Evolutionary conservation across 192 early-diverging fungal genomes (phyloP).

Genomic region (Coemansia sp.): DNA sequence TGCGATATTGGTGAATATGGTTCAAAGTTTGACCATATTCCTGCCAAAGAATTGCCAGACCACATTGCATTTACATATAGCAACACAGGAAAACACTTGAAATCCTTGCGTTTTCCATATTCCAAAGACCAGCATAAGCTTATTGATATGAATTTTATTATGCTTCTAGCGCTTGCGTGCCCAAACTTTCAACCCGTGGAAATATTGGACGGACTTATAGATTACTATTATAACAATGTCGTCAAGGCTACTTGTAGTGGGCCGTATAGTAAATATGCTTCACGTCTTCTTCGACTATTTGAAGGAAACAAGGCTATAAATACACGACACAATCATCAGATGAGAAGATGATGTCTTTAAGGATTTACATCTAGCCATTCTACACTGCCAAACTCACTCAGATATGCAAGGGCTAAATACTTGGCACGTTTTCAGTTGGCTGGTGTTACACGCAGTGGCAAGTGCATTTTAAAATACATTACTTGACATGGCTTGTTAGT

Average conservation of each 20-base stretch:
- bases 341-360: no score
- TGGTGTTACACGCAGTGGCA: no score
- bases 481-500: no score
- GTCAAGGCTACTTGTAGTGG: background rate
- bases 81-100: background rate
- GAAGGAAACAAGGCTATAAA: background rate
- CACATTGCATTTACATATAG: background rate
- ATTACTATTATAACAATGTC: background rate
- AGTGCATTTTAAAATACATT: no score
- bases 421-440: no score
- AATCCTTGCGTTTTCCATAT: background rate
- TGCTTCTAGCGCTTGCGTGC: background rate
- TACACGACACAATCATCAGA: no score
- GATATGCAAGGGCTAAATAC: no score
- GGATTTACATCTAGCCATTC: no score
- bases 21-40: background rate
- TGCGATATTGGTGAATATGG: background rate
- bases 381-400: no score
- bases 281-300: background rate
- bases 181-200: background rate
- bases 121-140: background rate
- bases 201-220: background rate
- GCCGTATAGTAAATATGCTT: background rate
- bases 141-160: background rate
- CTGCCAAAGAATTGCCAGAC: background rate